Base-by-base conservation (phyloP, 2,329 filamentous ascomycete species). In the Hypoxylon sp. region DNA sequence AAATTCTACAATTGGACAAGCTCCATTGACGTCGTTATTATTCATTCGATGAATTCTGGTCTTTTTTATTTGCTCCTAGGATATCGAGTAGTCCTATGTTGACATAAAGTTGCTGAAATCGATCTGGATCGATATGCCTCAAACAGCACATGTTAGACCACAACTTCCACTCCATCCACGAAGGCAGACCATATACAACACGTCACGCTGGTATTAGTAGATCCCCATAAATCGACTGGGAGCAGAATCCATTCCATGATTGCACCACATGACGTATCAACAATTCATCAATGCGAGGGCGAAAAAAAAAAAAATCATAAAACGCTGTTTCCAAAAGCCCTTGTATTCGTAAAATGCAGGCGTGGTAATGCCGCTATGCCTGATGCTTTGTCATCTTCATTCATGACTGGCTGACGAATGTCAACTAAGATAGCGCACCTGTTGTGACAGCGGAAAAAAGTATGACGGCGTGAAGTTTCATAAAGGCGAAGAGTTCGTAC, bases 321-420 rank as follows among this genome's bases (percentile, higher is more conserved):
- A 65, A 58, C 52, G 55, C 56, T 62, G n/a, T 55, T 60, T 55
- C 64, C 56, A 65, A 65, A 32, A 37, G 3, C 46, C 47, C 44
- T 52, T 47, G 21, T 24, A 52, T 27, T 57, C 61, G 37, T 62
- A 51, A 59, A 55, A 63, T 62, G 60, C 48, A 62, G 11, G 50
- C 17, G 37, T 62, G 27, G 51, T 48, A 44, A 58, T 52, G 19
- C 46, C 42, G 56, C 31, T 37, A 53, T 17, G 47, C 29, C 50
- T 8, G 32, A 47, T 59, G 47, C 24, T 39, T 7, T 61, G 56
- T 29, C 52, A n/a, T 57, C 51, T 53, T 31, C 10, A 56, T 57
- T 48, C 56, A 21, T 13, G 15, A 21, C 15, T 31, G 29, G 37
- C 42, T 32, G 17, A 37, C n/a, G 39, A 15, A 27, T 29, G 21